phyloP scores from a whole-genome alignment of 2,329 filamentous ascomycete genomes.

The Conoideocrella luteorostrata region DNA sequence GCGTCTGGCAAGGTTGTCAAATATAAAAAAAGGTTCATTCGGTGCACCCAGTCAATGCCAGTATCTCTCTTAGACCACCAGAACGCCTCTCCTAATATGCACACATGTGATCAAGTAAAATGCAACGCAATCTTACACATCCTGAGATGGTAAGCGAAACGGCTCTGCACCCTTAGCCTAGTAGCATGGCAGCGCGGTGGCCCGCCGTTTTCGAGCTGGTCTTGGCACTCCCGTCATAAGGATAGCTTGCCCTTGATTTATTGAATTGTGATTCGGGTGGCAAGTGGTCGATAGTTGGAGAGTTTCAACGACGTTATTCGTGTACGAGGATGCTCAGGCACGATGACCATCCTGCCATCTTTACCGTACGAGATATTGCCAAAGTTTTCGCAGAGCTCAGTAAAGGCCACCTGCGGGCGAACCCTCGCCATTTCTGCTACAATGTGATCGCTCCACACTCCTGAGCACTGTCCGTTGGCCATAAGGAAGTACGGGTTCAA shows the following conservation, averaged over 20 bases:
- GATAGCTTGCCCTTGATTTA: slow-evolving; percentile 12
- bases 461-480: slow-evolving; percentile 53
- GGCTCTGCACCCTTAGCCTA: too few species aligned
- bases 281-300: slow-evolving; percentile 48
- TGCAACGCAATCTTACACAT: too few species aligned
- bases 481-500: slow-evolving; percentile 69
- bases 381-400: slow-evolving; percentile 58
- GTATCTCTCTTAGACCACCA: too few species aligned
- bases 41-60: too few species aligned
- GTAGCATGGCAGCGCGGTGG: too few species aligned
- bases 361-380: slow-evolving; percentile 53
- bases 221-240: too few species aligned
- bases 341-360: slow-evolving; percentile 51
- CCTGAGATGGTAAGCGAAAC: too few species aligned
- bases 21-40: too few species aligned
- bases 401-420: slow-evolving; percentile 52
- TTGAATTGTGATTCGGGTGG: slow-evolving; percentile 30
- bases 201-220: too few species aligned
- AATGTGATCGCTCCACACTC: slow-evolving; percentile 67
- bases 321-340: slow-evolving; percentile 46
- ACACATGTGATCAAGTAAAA: too few species aligned
- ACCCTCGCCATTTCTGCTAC: slow-evolving; percentile 52
- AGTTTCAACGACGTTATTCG: slow-evolving; percentile 51
- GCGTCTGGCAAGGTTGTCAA: too few species aligned
- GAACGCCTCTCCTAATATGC: too few species aligned